Evolutionary conservation across 371 early-diverging fungal species (phyloP).

Genomic region (Mucor circinelloides): DNA sequence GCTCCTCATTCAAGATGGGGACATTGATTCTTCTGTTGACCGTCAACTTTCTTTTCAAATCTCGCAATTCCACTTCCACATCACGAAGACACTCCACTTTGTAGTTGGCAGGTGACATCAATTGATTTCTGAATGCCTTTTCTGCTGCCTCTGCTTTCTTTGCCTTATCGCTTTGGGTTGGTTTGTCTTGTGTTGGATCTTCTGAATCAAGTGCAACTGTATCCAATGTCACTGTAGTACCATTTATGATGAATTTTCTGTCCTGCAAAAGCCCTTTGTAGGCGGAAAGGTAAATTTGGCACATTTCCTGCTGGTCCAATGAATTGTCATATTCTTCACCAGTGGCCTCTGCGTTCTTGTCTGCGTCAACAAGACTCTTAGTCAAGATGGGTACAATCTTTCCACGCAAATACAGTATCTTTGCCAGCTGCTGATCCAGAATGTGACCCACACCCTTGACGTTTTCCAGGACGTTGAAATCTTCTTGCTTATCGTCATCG

Average conservation of each 20-base stretch:
- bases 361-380: constrained; percentile 30
- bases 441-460: constrained; percentile 21
- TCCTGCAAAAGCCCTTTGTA: constrained; percentile 32
- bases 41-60: neutral
- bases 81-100: constrained; percentile 15
- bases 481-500: neutral
- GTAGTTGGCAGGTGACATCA: neutral
- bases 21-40: neutral
- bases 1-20: neutral
- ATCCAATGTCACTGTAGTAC: constrained; percentile 7
- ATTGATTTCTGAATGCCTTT: constrained; percentile 5
- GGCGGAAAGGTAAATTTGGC: constrained; percentile 29
- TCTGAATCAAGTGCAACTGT: neutral
- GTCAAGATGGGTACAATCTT: constrained; percentile 25
- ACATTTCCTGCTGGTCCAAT: constrained; percentile 41
- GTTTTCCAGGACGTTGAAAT: constrained; percentile 25
- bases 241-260: constrained; percentile 29
- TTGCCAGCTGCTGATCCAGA: constrained; percentile 32
- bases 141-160: neutral
- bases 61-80: constrained; percentile 1
- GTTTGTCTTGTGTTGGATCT: neutral
- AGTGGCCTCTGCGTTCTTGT: constrained; percentile 25
- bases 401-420: constrained; percentile 28
- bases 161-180: neutral
- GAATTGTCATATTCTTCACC: constrained; percentile 50